Base-by-base conservation (phyloP, 129 eudicot genomes). In the Lactuca saligna region DNA sequence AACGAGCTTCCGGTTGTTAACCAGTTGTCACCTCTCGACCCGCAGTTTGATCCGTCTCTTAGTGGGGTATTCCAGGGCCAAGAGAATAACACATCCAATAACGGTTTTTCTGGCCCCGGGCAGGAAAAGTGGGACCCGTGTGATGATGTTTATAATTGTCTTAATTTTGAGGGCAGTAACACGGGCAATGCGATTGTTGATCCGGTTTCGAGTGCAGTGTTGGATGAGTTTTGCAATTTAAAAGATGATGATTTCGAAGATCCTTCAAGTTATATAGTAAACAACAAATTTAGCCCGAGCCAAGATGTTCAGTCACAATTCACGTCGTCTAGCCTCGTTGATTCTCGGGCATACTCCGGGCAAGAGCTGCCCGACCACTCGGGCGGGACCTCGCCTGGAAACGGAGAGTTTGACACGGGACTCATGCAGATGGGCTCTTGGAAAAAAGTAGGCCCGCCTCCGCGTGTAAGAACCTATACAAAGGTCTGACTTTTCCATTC, bases 371-470 rank as follows among this genome's bases (percentile, higher is more conserved):
- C 88, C 8, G 86, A 78, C 66, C 82, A 68, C 73, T 88, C 90
- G 16, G 94, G 91, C 15, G 94, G 94, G 59, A 83, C 92, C n/a
- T 91, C 88, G 8, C 83, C 93, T 32, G 83, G 97, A 81, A 85
- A 91, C 61, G 90, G 76, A 12, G 96, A 91, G 16, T 85, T 91
- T 31, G 90, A 88, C 15, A 75, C 50, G 5, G 80, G 81, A 64
- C 72, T 78, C 15, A 65, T 81, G 86, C 83, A 71, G 72, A 82
- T 75, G 50, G 54, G 72, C 82, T 79, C 90, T 6, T 83, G 87
- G 82, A 77, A 82, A 69, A 88, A 77, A 83, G 82, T 81, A 0
- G 68, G 73, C 67, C 72, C 59, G 2, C 53, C 66, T 73, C 89
- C 88, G 14, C 83, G 88, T 60, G 84, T 87, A 59, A 84, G 97